Percentiles rank a stretch among this genome's conserved stretches.
Evolutionary conservation across 2,329 filamentous ascomycete species (phyloP).

Genomic region (Phaeosphaeriaceae sp.): DNA sequence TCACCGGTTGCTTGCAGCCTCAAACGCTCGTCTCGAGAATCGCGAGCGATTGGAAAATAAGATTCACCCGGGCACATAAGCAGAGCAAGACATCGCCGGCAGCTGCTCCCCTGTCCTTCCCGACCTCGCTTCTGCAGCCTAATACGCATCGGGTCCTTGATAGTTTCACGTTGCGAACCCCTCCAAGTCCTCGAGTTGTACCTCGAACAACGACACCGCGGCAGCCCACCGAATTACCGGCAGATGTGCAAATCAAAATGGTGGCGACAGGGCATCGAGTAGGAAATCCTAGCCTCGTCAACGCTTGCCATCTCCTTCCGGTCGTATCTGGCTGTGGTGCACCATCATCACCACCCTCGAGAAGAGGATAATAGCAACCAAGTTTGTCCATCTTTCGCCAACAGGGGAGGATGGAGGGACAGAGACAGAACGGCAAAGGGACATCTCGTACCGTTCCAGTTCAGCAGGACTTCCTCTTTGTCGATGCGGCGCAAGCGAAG

Average conservation of each 20-base stretch:
- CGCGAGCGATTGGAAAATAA: not conserved
- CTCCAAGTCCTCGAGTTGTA: constrained; percentile 32
- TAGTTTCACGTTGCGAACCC: constrained; percentile 40
- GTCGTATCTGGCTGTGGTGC: constrained; percentile 31
- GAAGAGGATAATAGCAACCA: constrained; percentile 21
- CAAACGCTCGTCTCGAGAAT: constrained; percentile 8
- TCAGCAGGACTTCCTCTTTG: constrained; percentile 48
- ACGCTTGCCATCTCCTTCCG: constrained; percentile 22
- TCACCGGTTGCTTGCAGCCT: constrained; percentile 12
- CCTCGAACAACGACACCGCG: constrained; percentile 27
- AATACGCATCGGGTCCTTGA: constrained; percentile 43
- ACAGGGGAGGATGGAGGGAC: constrained; percentile 35
- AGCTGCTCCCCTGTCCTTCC: constrained; percentile 25
- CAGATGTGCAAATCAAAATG: constrained; percentile 32
- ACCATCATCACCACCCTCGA: constrained; percentile 24
- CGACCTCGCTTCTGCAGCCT: constrained; percentile 33
- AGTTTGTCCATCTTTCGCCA: constrained; percentile 25
- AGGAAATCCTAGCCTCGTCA: constrained; percentile 35
- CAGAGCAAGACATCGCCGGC: constrained; percentile 24
- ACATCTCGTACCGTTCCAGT: constrained; percentile 30
- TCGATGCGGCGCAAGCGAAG: constrained; percentile 47
- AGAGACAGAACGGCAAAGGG: constrained; percentile 29
- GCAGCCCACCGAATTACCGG: constrained; percentile 28
- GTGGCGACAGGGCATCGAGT: constrained; percentile 33
- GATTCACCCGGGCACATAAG: constrained; percentile 5